Base-by-base conservation (phyloP, 768 basidiomycete genomes). In the Hericium alpestre region DNA sequence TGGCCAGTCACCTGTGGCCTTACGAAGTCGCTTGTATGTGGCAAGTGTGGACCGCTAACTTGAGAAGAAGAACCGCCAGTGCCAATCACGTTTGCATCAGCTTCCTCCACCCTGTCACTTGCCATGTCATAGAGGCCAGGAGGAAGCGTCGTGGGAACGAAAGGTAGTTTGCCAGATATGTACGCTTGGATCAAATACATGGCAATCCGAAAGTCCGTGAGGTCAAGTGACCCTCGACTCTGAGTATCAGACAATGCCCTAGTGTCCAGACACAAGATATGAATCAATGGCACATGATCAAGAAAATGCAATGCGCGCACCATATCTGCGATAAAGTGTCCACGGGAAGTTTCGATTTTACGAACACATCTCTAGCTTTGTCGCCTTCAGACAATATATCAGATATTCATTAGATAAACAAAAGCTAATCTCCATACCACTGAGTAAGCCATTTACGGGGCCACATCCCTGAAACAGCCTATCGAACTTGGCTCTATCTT, bases 161-260 rank as follows among this genome's bases (percentile, higher is more conserved):
- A 78, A 53, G 83, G 74, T 56, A 91, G 73, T 59, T 86, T 80
- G 56, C 81, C 80, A 54, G 86, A 82, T 93, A 97, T 96, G 40
- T 80, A 74, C n/a, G 82, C 86, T 71, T 97, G 93, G 61, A 98
- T 93, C 67, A 97, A 81, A 70, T 91, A 92, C 93, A 96, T 94
- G 41, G 87, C 96, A 65, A 99, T 83, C 58, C 88, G 86, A 67
- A 99, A 99, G 71, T 99, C 96, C 48, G 86, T 78, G 15, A 83
- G 74, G 69, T 99, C 96, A 58, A 99, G 83, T 12, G 79, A 74
- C 53, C 96, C 95, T 59, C 96, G 81, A 63, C 88, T 82, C 70
- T 94, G 89, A 3, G 93, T 94, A 70, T 99, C 96, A n/a, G 94
- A 88, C 40, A 99, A 79, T 61, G 79, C 86, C 94, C 93, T 96